A percentile compares a stretch with the other conserved stretches of the same genome.
Conservation (phyloP, 192 early-diverging fungal genomes). For the Backusella australiensis region DNA sequence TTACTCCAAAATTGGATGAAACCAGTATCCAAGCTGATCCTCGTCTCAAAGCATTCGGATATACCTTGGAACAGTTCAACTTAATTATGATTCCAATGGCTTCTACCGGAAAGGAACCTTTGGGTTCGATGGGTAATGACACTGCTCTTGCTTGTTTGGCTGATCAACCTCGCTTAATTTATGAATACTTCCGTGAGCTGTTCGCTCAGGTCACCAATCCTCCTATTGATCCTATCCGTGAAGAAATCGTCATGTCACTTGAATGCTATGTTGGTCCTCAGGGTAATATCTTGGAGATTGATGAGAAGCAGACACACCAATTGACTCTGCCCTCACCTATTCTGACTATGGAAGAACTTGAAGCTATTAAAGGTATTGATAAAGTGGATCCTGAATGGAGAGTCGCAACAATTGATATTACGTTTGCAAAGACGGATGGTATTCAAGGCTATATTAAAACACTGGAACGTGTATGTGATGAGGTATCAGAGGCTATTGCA, state of each 20-base stretch:
- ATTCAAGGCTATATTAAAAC: constrained; percentile 74
- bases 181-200: constrained; percentile 97
- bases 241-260: constrained; percentile 97
- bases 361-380: constrained; percentile 73
- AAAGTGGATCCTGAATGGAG: constrained; percentile 70
- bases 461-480: constrained; percentile 86
- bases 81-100: constrained; percentile 88
- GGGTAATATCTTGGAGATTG: constrained; percentile 91
- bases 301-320: constrained; percentile 76
- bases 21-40: constrained; percentile 64
- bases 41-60: constrained; percentile 85
- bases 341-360: constrained; percentile 80
- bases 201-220: constrained; percentile 99
- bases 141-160: constrained; percentile 93
- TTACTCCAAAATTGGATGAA: constrained; percentile 53
- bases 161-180: constrained; percentile 83
- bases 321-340: constrained; percentile 86
- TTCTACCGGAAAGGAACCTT: constrained; percentile 90
- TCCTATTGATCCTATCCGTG: constrained; percentile 98
- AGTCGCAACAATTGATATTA: constrained; percentile 87
- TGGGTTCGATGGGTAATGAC: constrained; percentile 99
- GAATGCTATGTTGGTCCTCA: constrained; percentile 94
- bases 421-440: constrained; percentile 74
- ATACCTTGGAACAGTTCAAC: constrained; percentile 92
- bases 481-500: constrained; percentile 80